phyloP scores from a whole-genome alignment of 2,329 filamentous ascomycete species.

The Emydomyces testavorans region DNA sequence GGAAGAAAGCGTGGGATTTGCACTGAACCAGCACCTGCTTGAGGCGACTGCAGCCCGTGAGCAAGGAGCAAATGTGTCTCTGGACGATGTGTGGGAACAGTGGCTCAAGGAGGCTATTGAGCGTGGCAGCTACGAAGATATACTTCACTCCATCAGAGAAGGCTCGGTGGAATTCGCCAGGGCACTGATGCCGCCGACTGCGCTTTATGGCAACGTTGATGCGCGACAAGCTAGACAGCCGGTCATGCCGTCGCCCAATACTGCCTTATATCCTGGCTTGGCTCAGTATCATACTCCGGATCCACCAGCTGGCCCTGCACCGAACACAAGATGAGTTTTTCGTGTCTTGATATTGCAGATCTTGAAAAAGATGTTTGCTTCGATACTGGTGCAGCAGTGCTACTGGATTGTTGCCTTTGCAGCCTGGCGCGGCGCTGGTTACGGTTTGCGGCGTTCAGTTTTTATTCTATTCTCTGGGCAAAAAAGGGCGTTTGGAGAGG shows the following conservation, averaged over 20 bases:
- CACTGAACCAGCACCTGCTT: slow-evolving; percentile 42
- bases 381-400: too few species aligned
- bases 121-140: slow-evolving; percentile 35
- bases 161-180: slow-evolving; percentile 22
- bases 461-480: not conserved
- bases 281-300: not conserved
- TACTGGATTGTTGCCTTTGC: not conserved
- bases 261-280: not conserved
- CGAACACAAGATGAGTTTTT: not conserved
- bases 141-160: slow-evolving; percentile 31
- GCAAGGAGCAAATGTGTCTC: slow-evolving; percentile 36
- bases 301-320: slow-evolving; percentile 1
- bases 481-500: not conserved
- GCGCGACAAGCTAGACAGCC: not conserved
- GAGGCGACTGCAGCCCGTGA: slow-evolving; percentile 44
- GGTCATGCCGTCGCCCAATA: not conserved
- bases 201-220: not conserved
- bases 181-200: not conserved
- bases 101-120: slow-evolving; percentile 48
- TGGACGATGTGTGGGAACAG: slow-evolving; percentile 44
- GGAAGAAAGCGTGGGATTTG: slow-evolving; percentile 42
- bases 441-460: not conserved
- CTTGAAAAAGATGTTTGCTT: too few species aligned
- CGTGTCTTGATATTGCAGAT: not conserved
- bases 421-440: slow-evolving; percentile 4